Evolutionary conservation across 345 rosid species (phyloP).

Genomic region (Excoecaria agallocha): DNA sequence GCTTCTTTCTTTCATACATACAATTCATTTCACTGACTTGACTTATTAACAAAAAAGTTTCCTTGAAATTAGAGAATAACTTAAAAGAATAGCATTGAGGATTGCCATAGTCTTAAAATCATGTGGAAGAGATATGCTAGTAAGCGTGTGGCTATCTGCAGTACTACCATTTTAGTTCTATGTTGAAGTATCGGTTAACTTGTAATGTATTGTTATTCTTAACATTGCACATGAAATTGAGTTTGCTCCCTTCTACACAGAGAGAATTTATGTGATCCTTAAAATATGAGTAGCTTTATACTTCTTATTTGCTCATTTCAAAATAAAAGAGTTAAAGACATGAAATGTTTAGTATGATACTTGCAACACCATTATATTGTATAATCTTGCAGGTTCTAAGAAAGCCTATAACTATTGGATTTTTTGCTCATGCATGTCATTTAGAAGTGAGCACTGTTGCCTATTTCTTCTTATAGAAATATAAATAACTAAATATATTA

Average conservation of each 20-base stretch:
- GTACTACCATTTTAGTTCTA: neutral
- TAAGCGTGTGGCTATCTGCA: constrained; percentile 19
- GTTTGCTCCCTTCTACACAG: neutral
- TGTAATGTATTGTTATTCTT: neutral
- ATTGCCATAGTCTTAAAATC: constrained; percentile 76
- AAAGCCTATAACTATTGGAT: constrained; percentile 82
- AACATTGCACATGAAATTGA: neutral
- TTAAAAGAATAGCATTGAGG: constrained; percentile 66
- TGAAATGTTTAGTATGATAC: neutral
- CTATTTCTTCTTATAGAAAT: neutral
- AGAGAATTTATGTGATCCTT: neutral
- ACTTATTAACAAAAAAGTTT: constrained; percentile 59
- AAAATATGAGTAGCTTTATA: neutral
- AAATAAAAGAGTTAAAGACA: neutral
- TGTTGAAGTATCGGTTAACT: neutral
- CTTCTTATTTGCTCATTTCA: neutral
- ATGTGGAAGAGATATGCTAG: constrained; percentile 67
- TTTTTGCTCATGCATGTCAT: constrained; percentile 81
- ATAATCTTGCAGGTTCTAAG: constrained; percentile 54
- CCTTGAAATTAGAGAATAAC: constrained; percentile 74
- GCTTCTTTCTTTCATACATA: neutral
- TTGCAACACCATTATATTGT: neutral
- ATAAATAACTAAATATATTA: neutral
- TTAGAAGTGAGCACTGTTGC: constrained; percentile 51
- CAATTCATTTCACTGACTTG: constrained; percentile 4